Percentiles rank a stretch among this genome's conserved stretches.
Evolutionary conservation across 78 protist genomes (phyloP).

Genomic region (Pelomyxa schiedti): DNA sequence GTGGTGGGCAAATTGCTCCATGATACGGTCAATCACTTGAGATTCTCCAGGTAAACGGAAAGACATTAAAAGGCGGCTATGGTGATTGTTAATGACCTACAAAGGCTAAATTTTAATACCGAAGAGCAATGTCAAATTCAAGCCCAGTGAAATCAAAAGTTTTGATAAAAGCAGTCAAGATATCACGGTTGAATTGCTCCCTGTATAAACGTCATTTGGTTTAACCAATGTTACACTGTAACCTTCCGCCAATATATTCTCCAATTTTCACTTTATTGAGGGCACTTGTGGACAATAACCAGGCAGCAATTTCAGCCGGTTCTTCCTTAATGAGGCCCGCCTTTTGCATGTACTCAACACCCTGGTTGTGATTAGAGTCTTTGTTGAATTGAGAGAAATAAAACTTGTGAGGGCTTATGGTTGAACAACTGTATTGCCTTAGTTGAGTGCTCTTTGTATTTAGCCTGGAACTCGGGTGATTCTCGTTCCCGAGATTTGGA

Average conservation of each 20-base stretch:
- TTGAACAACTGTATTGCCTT: background rate
- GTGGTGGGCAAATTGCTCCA: conserved; percentile 92
- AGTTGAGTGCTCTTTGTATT: background rate
- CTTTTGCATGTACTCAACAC: background rate
- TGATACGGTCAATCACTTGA: conserved; percentile 90
- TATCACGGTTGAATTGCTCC: conserved; percentile 40
- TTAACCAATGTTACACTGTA: conserved; percentile 10
- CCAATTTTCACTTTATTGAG: background rate
- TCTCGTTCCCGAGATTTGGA: background rate
- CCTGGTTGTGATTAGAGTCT: no score
- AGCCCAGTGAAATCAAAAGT: conserved; percentile 47
- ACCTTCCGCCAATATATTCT: background rate
- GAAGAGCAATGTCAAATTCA: conserved; percentile 77
- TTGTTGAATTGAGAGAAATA: no score
- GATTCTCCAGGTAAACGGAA: conserved; percentile 96
- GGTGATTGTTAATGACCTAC: no score
- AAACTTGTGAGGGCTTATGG: no score
- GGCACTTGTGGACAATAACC: conserved; percentile 1
- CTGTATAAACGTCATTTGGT: conserved; percentile 37
- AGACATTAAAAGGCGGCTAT: conserved; percentile 42
- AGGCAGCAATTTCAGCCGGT: conserved; percentile 42
- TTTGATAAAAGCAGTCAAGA: conserved; percentile 78
- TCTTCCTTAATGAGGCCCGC: conserved; percentile 5
- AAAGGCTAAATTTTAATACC: no score
- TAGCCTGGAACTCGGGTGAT: background rate